Conservation (phyloP, 192 early-diverging fungal genomes). For the Coemansia sp. region DNA sequence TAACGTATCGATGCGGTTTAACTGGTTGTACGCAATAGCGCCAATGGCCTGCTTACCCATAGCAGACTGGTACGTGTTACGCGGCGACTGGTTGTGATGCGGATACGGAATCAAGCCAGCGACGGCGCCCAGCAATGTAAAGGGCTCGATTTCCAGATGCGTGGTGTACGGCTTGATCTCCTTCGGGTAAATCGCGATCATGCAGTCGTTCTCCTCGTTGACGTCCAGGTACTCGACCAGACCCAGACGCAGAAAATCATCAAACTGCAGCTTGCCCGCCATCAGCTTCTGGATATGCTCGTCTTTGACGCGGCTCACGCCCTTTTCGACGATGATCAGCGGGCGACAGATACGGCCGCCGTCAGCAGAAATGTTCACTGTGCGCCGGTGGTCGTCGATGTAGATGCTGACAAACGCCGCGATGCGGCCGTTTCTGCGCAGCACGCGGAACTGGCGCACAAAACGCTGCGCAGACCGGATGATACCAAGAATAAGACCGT, state of each 20-base stretch:
- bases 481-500: conserved; percentile 91
- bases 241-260: conserved; percentile 88
- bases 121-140: conserved; percentile 93
- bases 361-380: conserved; percentile 92
- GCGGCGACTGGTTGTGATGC: conserved; percentile 98
- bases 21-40: conserved; percentile 93
- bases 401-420: conserved; percentile 91
- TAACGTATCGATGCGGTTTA: conserved; percentile 92
- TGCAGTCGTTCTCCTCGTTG: conserved; percentile 96
- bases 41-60: conserved; percentile 99
- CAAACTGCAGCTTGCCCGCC: conserved; percentile 69
- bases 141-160: conserved; percentile 95
- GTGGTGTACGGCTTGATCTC: conserved; percentile 87
- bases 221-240: conserved; percentile 96
- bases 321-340: conserved; percentile 90
- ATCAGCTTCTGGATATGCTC: conserved; percentile 67
- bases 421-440: conserved; percentile 85
- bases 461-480: conserved; percentile 81
- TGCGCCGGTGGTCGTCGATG: conserved; percentile 76
- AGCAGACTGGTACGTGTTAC: conserved; percentile 98
- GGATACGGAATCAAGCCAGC: conserved; percentile 98
- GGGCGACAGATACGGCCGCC: conserved; percentile 96
- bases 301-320: conserved; percentile 64
- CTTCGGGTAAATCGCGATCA: conserved; percentile 86
- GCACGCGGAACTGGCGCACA: conserved; percentile 80